Percentiles rank a stretch among this genome's conserved stretches.
Conservation (phyloP, 805 yeast species). For the Helenozyma baotianmanensis region DNA sequence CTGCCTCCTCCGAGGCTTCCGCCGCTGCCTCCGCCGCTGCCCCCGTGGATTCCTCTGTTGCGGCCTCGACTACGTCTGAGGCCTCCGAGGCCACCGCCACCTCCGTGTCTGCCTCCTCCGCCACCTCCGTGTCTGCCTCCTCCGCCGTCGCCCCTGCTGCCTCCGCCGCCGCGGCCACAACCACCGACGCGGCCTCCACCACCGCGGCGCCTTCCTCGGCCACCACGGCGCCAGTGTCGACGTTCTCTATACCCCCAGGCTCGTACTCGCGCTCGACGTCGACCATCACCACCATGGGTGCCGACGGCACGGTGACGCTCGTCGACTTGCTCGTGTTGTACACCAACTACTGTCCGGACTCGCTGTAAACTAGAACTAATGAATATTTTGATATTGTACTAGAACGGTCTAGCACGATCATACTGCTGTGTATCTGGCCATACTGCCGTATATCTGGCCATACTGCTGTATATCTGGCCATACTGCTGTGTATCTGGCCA, state of each 20-base stretch:
- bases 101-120: background rate
- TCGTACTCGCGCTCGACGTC: constrained; percentile 18
- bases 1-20: background rate
- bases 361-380: too few relatives aligned
- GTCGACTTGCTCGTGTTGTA: constrained; percentile 21
- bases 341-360: constrained; percentile 22
- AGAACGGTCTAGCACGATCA: too few relatives aligned
- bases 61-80: background rate
- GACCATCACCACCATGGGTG: constrained; percentile 18
- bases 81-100: background rate
- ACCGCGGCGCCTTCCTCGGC: constrained; percentile 1
- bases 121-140: constrained; percentile 1
- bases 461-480: too few relatives aligned
- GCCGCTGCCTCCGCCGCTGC: constrained; percentile 1
- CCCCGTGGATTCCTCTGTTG: constrained; percentile 2
- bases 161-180: background rate
- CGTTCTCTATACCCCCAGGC: constrained; percentile 18
- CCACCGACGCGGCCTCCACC: background rate
- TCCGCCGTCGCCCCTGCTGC: constrained; percentile 1
- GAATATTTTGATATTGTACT: too few relatives aligned
- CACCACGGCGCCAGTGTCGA: constrained; percentile 4
- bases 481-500: too few relatives aligned
- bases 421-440: too few relatives aligned
- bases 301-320: constrained; percentile 20
- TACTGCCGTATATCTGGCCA: too few relatives aligned